phyloP scores from a whole-genome alignment of 2,329 filamentous ascomycete species.

The Daldinia sp. region DNA sequence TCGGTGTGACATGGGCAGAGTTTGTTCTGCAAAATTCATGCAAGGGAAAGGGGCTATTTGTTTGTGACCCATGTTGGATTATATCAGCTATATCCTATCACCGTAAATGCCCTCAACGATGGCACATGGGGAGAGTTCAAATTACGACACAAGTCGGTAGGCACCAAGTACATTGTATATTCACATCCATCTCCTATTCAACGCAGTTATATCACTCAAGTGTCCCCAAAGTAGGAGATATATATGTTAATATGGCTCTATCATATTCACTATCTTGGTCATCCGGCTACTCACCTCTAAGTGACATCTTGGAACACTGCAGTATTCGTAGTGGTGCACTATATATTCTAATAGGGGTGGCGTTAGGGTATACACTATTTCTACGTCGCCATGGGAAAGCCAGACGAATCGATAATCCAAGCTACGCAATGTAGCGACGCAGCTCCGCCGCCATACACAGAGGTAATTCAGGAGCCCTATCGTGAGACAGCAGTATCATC shows the following conservation, averaged over 20 bases:
- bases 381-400: neutral
- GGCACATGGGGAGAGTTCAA: no score
- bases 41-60: neutral
- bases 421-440: neutral
- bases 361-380: neutral
- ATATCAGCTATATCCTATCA: neutral
- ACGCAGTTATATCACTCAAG: no score
- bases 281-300: neutral
- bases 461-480: neutral
- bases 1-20: neutral
- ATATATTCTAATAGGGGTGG: neutral
- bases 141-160: neutral
- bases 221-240: neutral
- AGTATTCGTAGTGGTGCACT: neutral
- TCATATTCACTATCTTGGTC: neutral
- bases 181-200: no score
- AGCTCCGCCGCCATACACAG: constrained; percentile 2
- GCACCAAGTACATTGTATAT: no score
- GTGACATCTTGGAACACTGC: neutral
- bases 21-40: neutral
- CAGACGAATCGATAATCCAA: neutral
- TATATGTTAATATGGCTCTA: neutral
- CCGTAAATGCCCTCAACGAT: neutral
- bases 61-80: neutral
- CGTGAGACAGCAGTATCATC: neutral